Base-by-base conservation (phyloP, 179 eudicot species). In the Spinacia oleracea region DNA sequence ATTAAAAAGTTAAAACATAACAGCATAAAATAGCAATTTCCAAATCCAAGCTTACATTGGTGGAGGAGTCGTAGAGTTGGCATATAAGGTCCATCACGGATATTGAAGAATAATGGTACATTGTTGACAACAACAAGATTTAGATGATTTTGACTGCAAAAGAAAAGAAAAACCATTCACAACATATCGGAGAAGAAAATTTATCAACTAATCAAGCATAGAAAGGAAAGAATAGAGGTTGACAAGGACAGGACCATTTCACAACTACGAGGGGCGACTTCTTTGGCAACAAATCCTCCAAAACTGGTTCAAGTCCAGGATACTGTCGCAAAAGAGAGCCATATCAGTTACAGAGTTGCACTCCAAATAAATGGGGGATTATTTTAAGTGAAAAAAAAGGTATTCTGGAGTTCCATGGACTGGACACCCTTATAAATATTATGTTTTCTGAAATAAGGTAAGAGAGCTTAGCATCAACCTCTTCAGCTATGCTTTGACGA, bases 21-120 rank as follows among this genome's bases (percentile, higher is more conserved):
- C 10, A 42, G 16, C 2, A 32, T 46, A 16, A 40, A 16, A 27
- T 25, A 62, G 2, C 31, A 21, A 45, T 53, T 45, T 51, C n/a
- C 20, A 53, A 77, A 18, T 0, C 9, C 38, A 51, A 72, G 72
- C 88, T 89, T 86, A 93, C 99, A 96, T 79, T 93, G 96, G 87
- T 96, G 99, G 79, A 96, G 98, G 76, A 96, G 97, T 32, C 99
- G 89, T 55, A 96, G 84, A 6, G 99, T 96, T 74, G 99, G 99
- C 99, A 96, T 96, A 79, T 96, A 96, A 53, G 99, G 99, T 79
- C 99, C 99, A 86, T 96, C 99, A 50, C 99, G 95, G 72, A 96
- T 81, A 74, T 96, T 93, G 86, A 96, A 96, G 83, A 96, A 96
- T 23, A 96, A 82, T 11, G 98, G 99, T 72, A 93, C 94, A 75